These are phyloP conservation scores for Dactylorhiza incarnata DNA, from an alignment of 106 monocot genomes.

Conservation along the genomic window DNA sequence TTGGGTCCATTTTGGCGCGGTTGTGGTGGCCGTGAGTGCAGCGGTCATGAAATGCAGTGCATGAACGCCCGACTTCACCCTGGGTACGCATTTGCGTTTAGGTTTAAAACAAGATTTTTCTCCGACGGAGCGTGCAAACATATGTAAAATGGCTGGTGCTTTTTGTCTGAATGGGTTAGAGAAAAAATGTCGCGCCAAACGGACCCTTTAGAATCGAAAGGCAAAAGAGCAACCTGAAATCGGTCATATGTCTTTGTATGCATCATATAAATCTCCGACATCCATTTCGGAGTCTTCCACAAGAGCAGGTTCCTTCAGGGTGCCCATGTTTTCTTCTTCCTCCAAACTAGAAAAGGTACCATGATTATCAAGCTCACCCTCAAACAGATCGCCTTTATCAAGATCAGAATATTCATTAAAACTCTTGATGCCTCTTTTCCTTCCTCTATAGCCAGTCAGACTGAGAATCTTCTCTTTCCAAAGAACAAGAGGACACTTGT, in stretches of 20 bases:
- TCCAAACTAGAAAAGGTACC: constrained; percentile 22
- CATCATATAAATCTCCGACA: constrained; percentile 24
- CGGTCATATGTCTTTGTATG: constrained; percentile 13
- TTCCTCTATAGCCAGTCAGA: constrained; percentile 74
- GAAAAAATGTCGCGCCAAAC: no score
- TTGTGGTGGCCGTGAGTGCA: no score
- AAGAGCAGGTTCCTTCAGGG: constrained; percentile 18
- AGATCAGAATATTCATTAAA: constrained; percentile 34
- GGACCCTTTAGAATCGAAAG: background rate
- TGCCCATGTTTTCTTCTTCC: constrained; percentile 23
- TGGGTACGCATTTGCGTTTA: no score
- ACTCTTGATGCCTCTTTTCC: constrained; percentile 36
- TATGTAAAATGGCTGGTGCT: no score
- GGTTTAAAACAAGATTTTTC: no score
- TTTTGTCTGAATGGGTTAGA: no score
- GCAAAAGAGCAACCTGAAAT: background rate
- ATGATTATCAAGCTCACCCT: constrained; percentile 8
- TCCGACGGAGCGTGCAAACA: no score
- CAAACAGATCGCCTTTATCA: constrained; percentile 22
- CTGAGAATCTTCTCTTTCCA: constrained; percentile 84
- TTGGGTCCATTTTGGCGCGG: no score
- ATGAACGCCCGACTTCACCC: no score
- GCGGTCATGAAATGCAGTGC: no score
- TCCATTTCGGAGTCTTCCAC: constrained; percentile 60
- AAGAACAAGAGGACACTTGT: constrained; percentile 60